phyloP scores from a whole-genome alignment of 805 yeast genomes.

The Cyberlindnera mycetangii region DNA sequence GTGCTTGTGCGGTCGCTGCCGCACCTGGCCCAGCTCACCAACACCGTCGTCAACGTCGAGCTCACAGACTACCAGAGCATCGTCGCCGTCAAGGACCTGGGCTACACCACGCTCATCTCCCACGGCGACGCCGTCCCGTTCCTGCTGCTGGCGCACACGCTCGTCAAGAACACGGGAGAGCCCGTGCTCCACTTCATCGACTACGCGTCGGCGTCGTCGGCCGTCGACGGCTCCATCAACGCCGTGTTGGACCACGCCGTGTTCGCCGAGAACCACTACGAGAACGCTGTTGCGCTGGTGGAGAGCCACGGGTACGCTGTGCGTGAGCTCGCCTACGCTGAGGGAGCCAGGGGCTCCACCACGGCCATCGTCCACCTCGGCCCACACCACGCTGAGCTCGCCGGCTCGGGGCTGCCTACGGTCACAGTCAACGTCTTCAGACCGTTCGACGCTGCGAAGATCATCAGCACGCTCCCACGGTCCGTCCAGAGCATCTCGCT shows the following conservation, averaged over 20 bases:
- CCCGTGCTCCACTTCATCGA: slow-evolving; percentile 75
- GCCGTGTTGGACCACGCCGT: slow-evolving; percentile 18
- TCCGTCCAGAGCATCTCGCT: slow-evolving; percentile 50
- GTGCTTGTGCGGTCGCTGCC: slow-evolving; percentile 62
- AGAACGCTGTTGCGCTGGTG: slow-evolving; percentile 32
- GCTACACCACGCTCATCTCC: slow-evolving; percentile 65
- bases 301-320: slow-evolving; percentile 26
- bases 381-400: slow-evolving; percentile 4
- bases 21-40: slow-evolving; percentile 41
- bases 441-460: slow-evolving; percentile 42
- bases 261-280: slow-evolving; percentile 29
- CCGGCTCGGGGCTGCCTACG: slow-evolving; percentile 30
- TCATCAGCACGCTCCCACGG: slow-evolving; percentile 44
- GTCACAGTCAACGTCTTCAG: slow-evolving; percentile 68
- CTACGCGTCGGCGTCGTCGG: slow-evolving; percentile 20
- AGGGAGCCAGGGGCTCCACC: slow-evolving; percentile 39
- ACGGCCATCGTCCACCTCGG: slow-evolving; percentile 45
- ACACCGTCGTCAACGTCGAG: slow-evolving; percentile 61
- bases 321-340: slow-evolving; percentile 37
- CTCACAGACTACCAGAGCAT: slow-evolving; percentile 67
- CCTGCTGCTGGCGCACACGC: slow-evolving; percentile 55
- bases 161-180: slow-evolving; percentile 44
- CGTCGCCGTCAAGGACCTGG: slow-evolving; percentile 70
- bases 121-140: slow-evolving; percentile 54
- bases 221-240: slow-evolving; percentile 16